Conservation (phyloP, 2,329 filamentous ascomycete species). For the Penicillium sp. region DNA sequence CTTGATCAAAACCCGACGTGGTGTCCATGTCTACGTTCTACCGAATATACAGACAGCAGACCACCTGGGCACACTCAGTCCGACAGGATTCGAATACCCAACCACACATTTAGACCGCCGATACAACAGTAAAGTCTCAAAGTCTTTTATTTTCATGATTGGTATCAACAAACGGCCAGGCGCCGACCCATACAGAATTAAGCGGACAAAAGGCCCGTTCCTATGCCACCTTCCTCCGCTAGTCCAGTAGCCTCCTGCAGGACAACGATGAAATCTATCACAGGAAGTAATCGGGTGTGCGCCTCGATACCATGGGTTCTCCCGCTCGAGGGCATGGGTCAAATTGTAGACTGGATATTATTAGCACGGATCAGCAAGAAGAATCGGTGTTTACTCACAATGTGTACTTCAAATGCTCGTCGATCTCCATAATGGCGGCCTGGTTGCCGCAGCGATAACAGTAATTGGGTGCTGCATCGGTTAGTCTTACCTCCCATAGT, state of each 20-base stretch:
- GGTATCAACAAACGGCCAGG: slow-evolving; percentile 38
- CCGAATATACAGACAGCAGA: too few species aligned
- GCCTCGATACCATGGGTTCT: slow-evolving; percentile 97
- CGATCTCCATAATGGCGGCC: slow-evolving; percentile 99
- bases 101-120: too few species aligned
- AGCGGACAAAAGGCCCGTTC: slow-evolving; percentile 24
- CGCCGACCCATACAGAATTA: slow-evolving; percentile 35
- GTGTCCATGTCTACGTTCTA: too few species aligned
- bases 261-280: slow-evolving; percentile 45
- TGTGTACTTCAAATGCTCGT: slow-evolving; percentile 98
- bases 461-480: slow-evolving; percentile 67
- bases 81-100: too few species aligned
- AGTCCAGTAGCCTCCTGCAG: slow-evolving; percentile 26
- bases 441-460: slow-evolving; percentile 99
- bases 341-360: slow-evolving; percentile 76
- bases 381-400: slow-evolving; percentile 65
- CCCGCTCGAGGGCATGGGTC: slow-evolving; percentile 95
- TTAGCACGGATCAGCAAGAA: slow-evolving; percentile 1
- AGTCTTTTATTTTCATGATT: slow-evolving; percentile 40
- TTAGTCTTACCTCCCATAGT: not conserved
- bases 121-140: slow-evolving; percentile 18
- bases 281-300: slow-evolving; percentile 98
- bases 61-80: too few species aligned
- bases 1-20: too few species aligned
- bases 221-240: slow-evolving; percentile 26